These are phyloP conservation scores for Fusarium nodosum DNA, from an alignment of 2,329 filamentous ascomycete species.

Conservation along the genomic window DNA sequence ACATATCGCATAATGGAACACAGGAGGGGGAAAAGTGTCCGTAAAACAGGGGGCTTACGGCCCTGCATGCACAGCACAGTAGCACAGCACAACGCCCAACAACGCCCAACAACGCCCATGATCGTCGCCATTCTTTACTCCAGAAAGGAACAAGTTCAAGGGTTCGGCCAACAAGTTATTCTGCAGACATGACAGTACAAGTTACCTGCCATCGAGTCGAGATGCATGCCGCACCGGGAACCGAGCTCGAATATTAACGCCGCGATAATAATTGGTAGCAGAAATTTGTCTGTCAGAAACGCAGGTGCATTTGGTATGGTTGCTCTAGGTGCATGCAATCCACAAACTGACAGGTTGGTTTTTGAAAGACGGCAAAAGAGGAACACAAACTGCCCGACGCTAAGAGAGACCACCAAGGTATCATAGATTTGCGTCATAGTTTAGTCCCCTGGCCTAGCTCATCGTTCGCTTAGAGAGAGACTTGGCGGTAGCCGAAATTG, in stretches of 20 bases:
- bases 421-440: constrained; percentile 42
- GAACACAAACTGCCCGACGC: constrained; percentile 21
- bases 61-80: constrained; percentile 11
- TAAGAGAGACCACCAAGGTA: constrained; percentile 18
- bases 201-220: constrained; percentile 17
- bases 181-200: background rate
- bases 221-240: constrained; percentile 12
- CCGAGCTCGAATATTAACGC: constrained; percentile 29
- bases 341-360: constrained; percentile 10
- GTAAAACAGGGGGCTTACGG: constrained; percentile 33
- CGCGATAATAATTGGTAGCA: constrained; percentile 1
- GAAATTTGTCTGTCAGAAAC: constrained; percentile 13
- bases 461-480: constrained; percentile 39
- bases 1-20: constrained; percentile 7
- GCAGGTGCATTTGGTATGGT: constrained; percentile 9
- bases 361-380: constrained; percentile 7
- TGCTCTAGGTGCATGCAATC: background rate
- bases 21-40: background rate
- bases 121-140: constrained; percentile 12
- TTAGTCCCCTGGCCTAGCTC: constrained; percentile 26
- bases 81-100: constrained; percentile 3
- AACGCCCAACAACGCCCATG: constrained; percentile 16
- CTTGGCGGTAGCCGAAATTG: constrained; percentile 43
- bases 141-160: constrained; percentile 7
- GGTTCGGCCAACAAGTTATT: constrained; percentile 4